These are phyloP conservation scores for Trichoderma afroharzianum DNA, from an alignment of 2,329 filamentous ascomycete species.

Conservation along the genomic window DNA sequence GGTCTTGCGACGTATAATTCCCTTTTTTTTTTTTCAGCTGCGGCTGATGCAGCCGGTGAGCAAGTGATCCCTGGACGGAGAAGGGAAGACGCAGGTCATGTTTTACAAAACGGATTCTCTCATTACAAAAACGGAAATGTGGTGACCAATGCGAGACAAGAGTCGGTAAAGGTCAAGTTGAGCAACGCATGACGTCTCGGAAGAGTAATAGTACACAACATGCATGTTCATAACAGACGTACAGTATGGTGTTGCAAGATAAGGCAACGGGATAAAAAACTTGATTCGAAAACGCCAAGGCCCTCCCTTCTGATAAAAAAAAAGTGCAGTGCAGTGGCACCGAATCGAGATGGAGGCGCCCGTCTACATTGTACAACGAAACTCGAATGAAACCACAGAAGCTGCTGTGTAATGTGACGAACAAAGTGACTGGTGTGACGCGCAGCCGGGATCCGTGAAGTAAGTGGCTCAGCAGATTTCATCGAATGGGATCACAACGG, in stretches of 20 bases:
- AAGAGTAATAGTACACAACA: background rate
- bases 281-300: background rate
- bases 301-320: background rate
- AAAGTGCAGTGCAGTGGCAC: background rate
- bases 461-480: background rate
- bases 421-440: background rate
- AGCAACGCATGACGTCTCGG: background rate
- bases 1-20: background rate
- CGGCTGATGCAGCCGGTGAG: conserved; percentile 7
- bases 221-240: background rate
- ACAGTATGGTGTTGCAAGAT: background rate
- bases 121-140: background rate
- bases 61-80: background rate
- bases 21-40: background rate
- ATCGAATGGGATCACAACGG: background rate
- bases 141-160: background rate
- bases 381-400: conserved; percentile 1
- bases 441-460: background rate
- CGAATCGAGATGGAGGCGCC: background rate
- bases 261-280: background rate
- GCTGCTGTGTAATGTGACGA: conserved; percentile 2
- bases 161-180: background rate
- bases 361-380: background rate
- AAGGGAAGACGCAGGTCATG: background rate
- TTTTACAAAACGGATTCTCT: background rate